phyloP scores from a whole-genome alignment of 108 stramenopile species.

The Mediolabrus comicus region DNA sequence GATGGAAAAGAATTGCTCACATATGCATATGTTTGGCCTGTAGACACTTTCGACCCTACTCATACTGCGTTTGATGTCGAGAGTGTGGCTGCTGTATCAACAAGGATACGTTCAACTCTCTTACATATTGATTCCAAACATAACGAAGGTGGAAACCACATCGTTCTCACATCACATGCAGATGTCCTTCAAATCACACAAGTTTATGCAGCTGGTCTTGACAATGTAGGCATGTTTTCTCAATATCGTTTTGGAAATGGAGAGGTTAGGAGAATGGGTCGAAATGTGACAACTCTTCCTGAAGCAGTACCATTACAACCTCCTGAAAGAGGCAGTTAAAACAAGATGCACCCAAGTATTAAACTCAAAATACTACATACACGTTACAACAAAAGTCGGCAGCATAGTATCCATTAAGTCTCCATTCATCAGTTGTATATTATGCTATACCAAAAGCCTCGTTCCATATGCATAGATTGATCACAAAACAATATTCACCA shows the following conservation, averaged over 20 bases:
- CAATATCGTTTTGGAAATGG: slow-evolving; percentile 85
- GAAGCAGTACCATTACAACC: slow-evolving; percentile 42
- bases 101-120: slow-evolving; percentile 59
- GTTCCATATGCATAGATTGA: no score
- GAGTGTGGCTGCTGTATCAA: slow-evolving; percentile 80
- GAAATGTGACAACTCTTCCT: slow-evolving; percentile 47
- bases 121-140: slow-evolving; percentile 49
- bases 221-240: slow-evolving; percentile 75
- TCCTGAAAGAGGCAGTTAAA: slow-evolving; percentile 18
- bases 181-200: slow-evolving; percentile 86
- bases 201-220: slow-evolving; percentile 66
- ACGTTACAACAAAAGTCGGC: no score
- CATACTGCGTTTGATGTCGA: slow-evolving; percentile 82
- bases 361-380: no score
- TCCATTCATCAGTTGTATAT: no score
- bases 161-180: slow-evolving; percentile 79
- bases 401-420: no score
- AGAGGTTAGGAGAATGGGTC: slow-evolving; percentile 68
- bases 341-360: no score
- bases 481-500: no score
- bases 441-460: no score
- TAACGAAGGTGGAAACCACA: slow-evolving; percentile 37
- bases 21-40: slow-evolving; percentile 79
- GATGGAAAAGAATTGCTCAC: slow-evolving; percentile 70
- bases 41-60: slow-evolving; percentile 67